phyloP scores from a whole-genome alignment of 1,284 basidiomycete species.

The Pseudozyma sp. region DNA sequence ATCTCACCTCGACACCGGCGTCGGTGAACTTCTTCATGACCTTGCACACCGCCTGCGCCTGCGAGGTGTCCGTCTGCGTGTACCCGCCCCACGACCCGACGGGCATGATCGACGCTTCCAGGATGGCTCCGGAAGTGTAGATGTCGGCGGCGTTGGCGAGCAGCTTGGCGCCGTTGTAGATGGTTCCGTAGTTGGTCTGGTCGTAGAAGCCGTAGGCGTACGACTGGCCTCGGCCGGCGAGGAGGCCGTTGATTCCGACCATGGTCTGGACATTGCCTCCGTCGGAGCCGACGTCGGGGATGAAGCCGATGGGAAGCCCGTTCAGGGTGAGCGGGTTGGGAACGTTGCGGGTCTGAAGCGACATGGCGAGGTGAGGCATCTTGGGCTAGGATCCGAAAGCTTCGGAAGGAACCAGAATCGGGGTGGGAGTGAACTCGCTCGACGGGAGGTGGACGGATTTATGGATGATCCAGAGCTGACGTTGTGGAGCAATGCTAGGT shows the following conservation, averaged over 20 bases:
- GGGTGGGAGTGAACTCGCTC: no score
- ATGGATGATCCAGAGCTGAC: no score
- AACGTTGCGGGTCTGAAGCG: slow-evolving; percentile 24
- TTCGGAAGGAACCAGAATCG: no score
- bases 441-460: no score
- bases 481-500: no score
- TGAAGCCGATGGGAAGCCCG: slow-evolving; percentile 49
- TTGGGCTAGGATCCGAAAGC: neutral
- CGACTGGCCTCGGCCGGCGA: slow-evolving; percentile 32
- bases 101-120: slow-evolving; percentile 67
- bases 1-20: slow-evolving; percentile 68
- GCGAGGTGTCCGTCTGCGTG: slow-evolving; percentile 61
- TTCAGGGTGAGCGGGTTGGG: slow-evolving; percentile 37
- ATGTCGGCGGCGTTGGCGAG: slow-evolving; percentile 65
- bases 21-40: slow-evolving; percentile 70
- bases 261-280: slow-evolving; percentile 56
- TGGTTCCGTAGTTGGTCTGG: slow-evolving; percentile 64
- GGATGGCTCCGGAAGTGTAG: slow-evolving; percentile 65
- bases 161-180: slow-evolving; percentile 67
- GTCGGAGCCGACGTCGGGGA: slow-evolving; percentile 59
- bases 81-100: slow-evolving; percentile 51
- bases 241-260: slow-evolving; percentile 42
- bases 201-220: slow-evolving; percentile 66
- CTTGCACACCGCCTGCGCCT: slow-evolving; percentile 63
- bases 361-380: slow-evolving; percentile 32